phyloP scores from a whole-genome alignment of 2,329 filamentous ascomycete species.

The Fusarium armeniacum region DNA sequence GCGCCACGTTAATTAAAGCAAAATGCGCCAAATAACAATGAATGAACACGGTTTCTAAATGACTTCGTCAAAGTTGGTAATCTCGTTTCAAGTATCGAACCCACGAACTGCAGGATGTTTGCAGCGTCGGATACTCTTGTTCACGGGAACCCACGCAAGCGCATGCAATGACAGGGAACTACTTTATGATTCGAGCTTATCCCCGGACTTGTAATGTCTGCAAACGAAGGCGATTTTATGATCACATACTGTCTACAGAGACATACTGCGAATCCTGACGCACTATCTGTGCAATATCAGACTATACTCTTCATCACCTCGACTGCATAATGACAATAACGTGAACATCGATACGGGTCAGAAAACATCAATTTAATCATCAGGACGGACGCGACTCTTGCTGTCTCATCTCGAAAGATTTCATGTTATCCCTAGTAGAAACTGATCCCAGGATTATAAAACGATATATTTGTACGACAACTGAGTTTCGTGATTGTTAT shows the following conservation, averaged over 20 bases:
- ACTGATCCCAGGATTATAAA: not conserved
- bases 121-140: not conserved
- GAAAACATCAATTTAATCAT: not conserved
- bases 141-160: not conserved
- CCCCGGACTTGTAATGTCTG: not conserved
- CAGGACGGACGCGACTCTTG: conserved; percentile 22
- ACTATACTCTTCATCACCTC: not conserved
- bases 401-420: conserved; percentile 3
- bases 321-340: not conserved
- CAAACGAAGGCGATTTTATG: not conserved
- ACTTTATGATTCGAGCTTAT: not conserved
- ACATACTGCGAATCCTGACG: not conserved
- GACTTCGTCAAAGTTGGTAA: not conserved
- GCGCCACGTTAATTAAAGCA: not conserved
- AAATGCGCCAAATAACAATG: not conserved
- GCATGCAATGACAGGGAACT: not conserved
- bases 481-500: not conserved
- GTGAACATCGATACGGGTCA: not conserved
- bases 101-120: conserved; percentile 12
- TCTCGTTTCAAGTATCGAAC: not conserved
- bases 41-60: too few species aligned
- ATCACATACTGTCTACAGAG: not conserved
- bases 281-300: not conserved
- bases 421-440: not conserved
- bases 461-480: not conserved